Evolutionary conservation across 768 basidiomycete genomes (phyloP).

Genomic region (Obba rivulosa): DNA sequence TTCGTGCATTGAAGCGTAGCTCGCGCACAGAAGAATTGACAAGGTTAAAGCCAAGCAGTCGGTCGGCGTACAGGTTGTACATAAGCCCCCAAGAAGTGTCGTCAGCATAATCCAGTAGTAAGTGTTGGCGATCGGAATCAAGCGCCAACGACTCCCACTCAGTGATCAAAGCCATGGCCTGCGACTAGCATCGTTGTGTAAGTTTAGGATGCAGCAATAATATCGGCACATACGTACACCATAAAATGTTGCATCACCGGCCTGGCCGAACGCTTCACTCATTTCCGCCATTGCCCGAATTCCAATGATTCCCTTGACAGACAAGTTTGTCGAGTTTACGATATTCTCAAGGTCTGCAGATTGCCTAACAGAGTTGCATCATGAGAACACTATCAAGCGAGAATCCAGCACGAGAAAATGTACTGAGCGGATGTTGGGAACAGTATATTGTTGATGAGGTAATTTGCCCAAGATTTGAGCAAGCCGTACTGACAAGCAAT

Average conservation of each 20-base stretch:
- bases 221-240: constrained; percentile 5
- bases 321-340: constrained; percentile 17
- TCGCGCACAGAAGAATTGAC: constrained; percentile 1
- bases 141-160: constrained; percentile 1
- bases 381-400: too few relatives aligned
- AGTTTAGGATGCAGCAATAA: too few relatives aligned
- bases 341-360: constrained; percentile 7
- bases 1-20: too few relatives aligned
- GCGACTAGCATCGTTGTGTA: not conserved
- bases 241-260: constrained; percentile 8
- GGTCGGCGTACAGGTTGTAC: constrained; percentile 11
- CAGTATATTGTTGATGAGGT: constrained; percentile 14
- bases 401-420: not conserved
- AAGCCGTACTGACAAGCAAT: constrained; percentile 14
- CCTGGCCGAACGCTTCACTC: constrained; percentile 5
- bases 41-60: constrained; percentile 1
- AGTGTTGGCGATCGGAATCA: not conserved
- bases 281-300: constrained; percentile 19
- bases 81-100: constrained; percentile 2
- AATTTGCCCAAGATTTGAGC: constrained; percentile 18
- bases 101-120: constrained; percentile 1
- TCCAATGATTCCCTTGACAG: constrained; percentile 20
- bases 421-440: constrained; percentile 8
- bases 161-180: not conserved
- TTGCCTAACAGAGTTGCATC: not conserved